Evolutionary conservation across 2,329 filamentous ascomycete genomes (phyloP).

Genomic region (Claviceps quebecensis): DNA sequence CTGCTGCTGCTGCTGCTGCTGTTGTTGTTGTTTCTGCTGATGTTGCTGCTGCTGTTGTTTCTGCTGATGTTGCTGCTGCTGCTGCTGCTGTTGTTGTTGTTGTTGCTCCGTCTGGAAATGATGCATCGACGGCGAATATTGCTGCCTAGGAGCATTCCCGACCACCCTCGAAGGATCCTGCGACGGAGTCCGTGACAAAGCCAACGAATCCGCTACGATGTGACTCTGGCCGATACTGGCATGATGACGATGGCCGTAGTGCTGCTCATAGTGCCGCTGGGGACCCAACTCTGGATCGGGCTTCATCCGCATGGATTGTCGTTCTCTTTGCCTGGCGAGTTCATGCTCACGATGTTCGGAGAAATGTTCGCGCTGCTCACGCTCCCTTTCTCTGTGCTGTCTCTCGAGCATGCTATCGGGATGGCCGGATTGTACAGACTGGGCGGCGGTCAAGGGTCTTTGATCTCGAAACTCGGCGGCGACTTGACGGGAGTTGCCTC

Average conservation of each 20-base stretch:
- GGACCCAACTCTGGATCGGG: constrained; percentile 33
- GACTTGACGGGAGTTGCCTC: constrained; percentile 1
- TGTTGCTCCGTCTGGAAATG: constrained; percentile 16
- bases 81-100: background rate
- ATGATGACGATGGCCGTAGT: constrained; percentile 26
- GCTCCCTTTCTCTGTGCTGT: constrained; percentile 10
- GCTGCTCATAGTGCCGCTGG: constrained; percentile 28
- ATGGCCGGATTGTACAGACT: constrained; percentile 3
- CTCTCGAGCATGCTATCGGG: constrained; percentile 6
- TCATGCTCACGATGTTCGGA: constrained; percentile 6
- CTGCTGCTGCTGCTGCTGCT: background rate
- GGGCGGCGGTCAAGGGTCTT: constrained; percentile 5
- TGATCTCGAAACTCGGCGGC: constrained; percentile 6
- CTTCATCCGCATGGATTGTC: constrained; percentile 27
- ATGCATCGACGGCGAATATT: constrained; percentile 16
- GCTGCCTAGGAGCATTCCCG: constrained; percentile 12
- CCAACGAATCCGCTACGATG: constrained; percentile 24
- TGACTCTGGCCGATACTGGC: constrained; percentile 23
- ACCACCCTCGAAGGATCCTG: constrained; percentile 30
- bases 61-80: background rate
- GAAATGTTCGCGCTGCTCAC: constrained; percentile 8
- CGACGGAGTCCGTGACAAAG: constrained; percentile 23
- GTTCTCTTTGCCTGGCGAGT: constrained; percentile 10
- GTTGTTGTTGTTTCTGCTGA: background rate
- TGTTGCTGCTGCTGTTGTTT: background rate